Base-by-base conservation (phyloP, 1,284 basidiomycete species). In the Neonothopanus nambi region DNA sequence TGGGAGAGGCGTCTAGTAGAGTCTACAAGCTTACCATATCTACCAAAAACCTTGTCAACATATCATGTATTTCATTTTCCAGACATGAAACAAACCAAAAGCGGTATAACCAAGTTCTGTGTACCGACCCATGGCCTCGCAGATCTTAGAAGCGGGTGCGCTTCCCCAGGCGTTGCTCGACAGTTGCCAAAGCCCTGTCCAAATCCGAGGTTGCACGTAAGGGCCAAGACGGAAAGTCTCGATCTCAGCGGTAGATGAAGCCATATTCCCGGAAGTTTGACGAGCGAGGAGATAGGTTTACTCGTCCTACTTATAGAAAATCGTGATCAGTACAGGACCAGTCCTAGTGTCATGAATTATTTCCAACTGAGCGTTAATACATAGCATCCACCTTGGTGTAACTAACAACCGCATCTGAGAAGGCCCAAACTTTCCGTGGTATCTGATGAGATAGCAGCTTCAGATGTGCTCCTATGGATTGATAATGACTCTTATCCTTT, bases 141-240 rank as follows among this genome's bases (percentile, higher is more conserved):
- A 81, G 56, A 92, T 80, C 65, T 82, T 85, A 21, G 77, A 62
- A 2, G 82, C 80, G 0, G 87, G 75, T 1, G 87, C 86, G 45
- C 81, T 86, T 15, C 90, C 89, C 89, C 89, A 92, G 1, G 88
- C 87, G 49, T 85, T 87, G 65, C 84, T 85, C 13, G 89, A 91
- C 35, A 92, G 79, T 60, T 92, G 90, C 89, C 89, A 92, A 7
- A 92, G 78, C 7, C 89, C 89, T 8, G 79, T 83, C 80, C 84
- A 90, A 44, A 92, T 66, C 48, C 89, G 81, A 21, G 89, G 85
- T 11, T 77, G 76, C 28, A 67, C 66, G 61, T 82, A 78, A 4
- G 81, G 77, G 3, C 88, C 89, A 6, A 91, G 75, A 41, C 65
- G 66, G 63, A 86, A 84, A 1, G 78, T 78, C 69, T 87, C 85